These are phyloP conservation scores for Simmondsia chinensis DNA, from an alignment of 148 eudicot genomes.

Conservation along the genomic window DNA sequence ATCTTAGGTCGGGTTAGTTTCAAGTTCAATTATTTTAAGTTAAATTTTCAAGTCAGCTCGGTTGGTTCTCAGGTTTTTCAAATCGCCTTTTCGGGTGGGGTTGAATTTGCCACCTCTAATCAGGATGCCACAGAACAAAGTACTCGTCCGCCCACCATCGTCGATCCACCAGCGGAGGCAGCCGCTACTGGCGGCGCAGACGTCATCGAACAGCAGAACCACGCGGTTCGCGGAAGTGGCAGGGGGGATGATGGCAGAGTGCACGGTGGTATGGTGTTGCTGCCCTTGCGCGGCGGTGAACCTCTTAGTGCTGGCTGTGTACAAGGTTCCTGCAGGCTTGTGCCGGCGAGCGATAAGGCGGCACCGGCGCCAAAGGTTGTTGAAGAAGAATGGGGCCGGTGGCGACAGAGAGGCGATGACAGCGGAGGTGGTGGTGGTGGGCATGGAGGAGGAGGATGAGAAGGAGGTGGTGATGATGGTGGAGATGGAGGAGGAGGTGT, in stretches of 20 bases:
- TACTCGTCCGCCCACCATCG: too few relatives aligned
- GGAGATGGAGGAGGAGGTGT: conserved; percentile 64
- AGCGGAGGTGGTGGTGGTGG: conserved; percentile 7
- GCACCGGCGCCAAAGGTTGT: conserved; percentile 23
- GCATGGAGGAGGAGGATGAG: not conserved
- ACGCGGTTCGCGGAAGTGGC: conserved; percentile 54
- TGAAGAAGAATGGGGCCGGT: conserved; percentile 20
- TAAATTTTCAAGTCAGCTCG: too few relatives aligned
- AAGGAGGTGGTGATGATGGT: too few relatives aligned
- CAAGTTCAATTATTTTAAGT: too few relatives aligned
- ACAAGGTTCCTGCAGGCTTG: conserved; percentile 54
- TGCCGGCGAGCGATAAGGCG: conserved; percentile 34
- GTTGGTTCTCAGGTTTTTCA: too few relatives aligned
- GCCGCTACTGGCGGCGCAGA: too few relatives aligned
- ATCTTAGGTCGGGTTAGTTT: too few relatives aligned
- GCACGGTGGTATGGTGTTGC: conserved; percentile 74
- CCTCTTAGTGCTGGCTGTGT: conserved; percentile 37
- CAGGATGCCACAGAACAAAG: too few relatives aligned
- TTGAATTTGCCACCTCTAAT: too few relatives aligned
- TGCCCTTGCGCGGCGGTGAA: conserved; percentile 45
- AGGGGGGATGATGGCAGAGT: conserved; percentile 68
- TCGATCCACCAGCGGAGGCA: too few relatives aligned
- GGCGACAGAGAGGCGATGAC: conserved; percentile 9
- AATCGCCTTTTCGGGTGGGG: too few relatives aligned
- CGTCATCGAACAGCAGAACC: too few relatives aligned